Conservation (phyloP, 176 grass and related monocot species). For the Eleusine coracana region DNA sequence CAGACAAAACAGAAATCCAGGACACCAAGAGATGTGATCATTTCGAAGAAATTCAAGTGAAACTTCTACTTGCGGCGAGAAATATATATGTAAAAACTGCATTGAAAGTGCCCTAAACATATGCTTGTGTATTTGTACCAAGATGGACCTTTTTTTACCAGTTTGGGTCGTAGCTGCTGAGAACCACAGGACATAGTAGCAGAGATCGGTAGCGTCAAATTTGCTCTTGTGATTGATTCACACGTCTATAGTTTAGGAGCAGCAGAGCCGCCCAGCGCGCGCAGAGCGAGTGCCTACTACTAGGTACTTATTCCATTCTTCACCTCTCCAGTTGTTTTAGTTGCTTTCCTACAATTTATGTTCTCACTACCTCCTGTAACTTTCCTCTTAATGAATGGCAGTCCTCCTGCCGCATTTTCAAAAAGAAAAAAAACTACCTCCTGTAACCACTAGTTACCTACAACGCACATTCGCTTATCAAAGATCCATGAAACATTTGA, state of each 20-base stretch:
- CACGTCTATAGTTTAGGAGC: neutral
- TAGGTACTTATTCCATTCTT: neutral
- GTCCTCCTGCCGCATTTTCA: too few species aligned
- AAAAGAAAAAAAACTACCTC: too few species aligned
- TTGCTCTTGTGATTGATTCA: neutral
- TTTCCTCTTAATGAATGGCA: too few species aligned
- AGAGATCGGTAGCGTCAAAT: too few species aligned
- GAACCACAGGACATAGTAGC: too few species aligned
- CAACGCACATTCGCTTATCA: constrained; percentile 20
- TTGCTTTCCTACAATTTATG: neutral
- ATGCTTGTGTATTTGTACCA: too few species aligned
- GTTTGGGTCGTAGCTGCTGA: neutral
- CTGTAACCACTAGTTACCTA: neutral
- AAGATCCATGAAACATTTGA: constrained; percentile 17
- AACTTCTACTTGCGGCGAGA: neutral
- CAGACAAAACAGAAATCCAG: neutral
- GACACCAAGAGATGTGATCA: too few species aligned
- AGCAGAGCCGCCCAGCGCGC: neutral
- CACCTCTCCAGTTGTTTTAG: neutral
- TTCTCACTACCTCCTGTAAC: too few species aligned
- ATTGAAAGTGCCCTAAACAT: too few species aligned
- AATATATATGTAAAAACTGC: neutral
- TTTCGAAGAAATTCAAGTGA: neutral
- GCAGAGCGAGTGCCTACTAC: neutral
- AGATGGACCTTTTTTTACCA: too few species aligned